Conservation (phyloP, 179 eudicot genomes). For the Nepenthes alata region DNA sequence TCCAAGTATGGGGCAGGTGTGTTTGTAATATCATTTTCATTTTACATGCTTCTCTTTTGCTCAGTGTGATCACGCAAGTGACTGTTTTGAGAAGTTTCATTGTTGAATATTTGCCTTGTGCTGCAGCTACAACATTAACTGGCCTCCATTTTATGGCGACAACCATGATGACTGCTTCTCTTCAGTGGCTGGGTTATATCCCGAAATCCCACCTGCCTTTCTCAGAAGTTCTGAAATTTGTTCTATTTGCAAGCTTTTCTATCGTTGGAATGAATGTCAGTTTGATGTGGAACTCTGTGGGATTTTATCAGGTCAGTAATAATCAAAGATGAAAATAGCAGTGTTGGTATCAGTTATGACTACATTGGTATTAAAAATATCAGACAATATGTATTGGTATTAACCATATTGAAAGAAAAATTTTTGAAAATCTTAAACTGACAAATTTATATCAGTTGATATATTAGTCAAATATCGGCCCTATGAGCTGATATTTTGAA, state of each 20-base stretch:
- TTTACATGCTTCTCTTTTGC: neutral
- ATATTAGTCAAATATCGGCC: too few relatives aligned
- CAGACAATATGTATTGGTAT: too few relatives aligned
- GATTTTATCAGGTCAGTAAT: slow-evolving; percentile 83
- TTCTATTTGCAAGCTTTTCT: slow-evolving; percentile 74
- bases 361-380: too few relatives aligned
- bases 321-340: neutral
- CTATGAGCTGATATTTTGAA: too few relatives aligned
- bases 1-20: neutral
- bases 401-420: too few relatives aligned
- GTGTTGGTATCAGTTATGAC: too few relatives aligned
- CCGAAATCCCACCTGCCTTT: slow-evolving; percentile 55
- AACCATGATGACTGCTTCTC: slow-evolving; percentile 57
- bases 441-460: too few relatives aligned
- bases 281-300: slow-evolving; percentile 95
- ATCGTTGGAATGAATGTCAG: slow-evolving; percentile 92
- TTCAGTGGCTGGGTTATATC: slow-evolving; percentile 60
- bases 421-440: too few relatives aligned
- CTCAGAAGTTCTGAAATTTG: slow-evolving; percentile 53
- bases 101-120: neutral
- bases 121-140: slow-evolving; percentile 88
- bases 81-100: neutral
- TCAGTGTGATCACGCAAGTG: neutral
- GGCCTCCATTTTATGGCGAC: slow-evolving; percentile 84
- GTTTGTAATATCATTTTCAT: neutral